Conservation (phyloP, 768 basidiomycete genomes). For the Tremella fuciformis region DNA sequence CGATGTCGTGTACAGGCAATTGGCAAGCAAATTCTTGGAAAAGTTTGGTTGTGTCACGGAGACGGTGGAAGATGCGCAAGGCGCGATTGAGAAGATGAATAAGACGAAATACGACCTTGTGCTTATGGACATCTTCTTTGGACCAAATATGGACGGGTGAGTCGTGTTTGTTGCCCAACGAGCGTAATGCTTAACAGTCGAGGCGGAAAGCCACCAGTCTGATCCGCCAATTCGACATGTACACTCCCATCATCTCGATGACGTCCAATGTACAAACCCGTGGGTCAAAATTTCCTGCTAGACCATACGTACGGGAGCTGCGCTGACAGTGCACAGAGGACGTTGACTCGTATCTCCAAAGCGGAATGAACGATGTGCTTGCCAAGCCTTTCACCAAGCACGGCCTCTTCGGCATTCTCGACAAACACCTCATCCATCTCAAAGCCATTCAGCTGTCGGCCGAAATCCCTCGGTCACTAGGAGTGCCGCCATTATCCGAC, state of each 20-base stretch:
- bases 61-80: constrained; percentile 87
- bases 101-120: constrained; percentile 92
- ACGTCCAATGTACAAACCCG: constrained; percentile 90
- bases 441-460: constrained; percentile 79
- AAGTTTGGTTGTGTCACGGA: constrained; percentile 94
- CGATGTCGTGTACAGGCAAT: constrained; percentile 81
- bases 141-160: constrained; percentile 54
- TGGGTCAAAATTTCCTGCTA: constrained; percentile 54
- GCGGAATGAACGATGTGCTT: constrained; percentile 91
- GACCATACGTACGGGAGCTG: background rate
- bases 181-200: background rate
- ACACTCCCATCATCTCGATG: constrained; percentile 98
- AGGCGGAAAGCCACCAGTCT: constrained; percentile 69
- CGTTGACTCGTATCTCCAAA: constrained; percentile 39
- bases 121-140: constrained; percentile 93
- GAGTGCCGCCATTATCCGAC: constrained; percentile 58
- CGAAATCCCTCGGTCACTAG: constrained; percentile 61
- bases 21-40: constrained; percentile 89
- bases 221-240: constrained; percentile 90
- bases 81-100: constrained; percentile 95
- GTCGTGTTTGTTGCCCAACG: constrained; percentile 52
- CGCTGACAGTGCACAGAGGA: constrained; percentile 31
- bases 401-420: constrained; percentile 84
- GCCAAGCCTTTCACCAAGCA: constrained; percentile 98
- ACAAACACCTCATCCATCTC: constrained; percentile 87